A percentile compares a stretch with the other conserved stretches of the same genome.
Evolutionary conservation across 805 yeast genomes (phyloP).

Genomic region (Metschnikowia peoriensis): DNA sequence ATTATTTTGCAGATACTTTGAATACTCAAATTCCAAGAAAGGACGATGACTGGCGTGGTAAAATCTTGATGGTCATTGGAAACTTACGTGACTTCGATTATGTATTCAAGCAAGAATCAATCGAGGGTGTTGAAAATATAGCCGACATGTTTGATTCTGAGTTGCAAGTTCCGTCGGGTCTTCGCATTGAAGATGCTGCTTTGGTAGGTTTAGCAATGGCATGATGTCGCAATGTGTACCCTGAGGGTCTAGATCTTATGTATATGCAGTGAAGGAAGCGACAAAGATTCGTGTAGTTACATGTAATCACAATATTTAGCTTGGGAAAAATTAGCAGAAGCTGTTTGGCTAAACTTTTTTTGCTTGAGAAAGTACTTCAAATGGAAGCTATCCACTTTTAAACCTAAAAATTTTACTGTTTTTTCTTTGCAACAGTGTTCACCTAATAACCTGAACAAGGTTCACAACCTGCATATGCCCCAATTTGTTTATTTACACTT

Average conservation of each 20-base stretch:
- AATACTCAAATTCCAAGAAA: slow-evolving; percentile 24
- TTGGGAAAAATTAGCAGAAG: too few relatives aligned
- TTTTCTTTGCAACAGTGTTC: too few relatives aligned
- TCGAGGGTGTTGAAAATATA: slow-evolving; percentile 54
- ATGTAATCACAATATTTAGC: too few relatives aligned
- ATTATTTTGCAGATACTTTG: slow-evolving; percentile 44
- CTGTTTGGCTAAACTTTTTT: too few relatives aligned
- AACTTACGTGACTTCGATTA: slow-evolving; percentile 55
- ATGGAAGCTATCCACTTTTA: too few relatives aligned
- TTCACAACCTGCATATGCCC: too few relatives aligned
- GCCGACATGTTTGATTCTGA: slow-evolving; percentile 70
- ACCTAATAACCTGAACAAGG: too few relatives aligned
- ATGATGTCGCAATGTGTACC: neutral
- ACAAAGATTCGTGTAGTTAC: too few relatives aligned
- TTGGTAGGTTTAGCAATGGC: slow-evolving; percentile 51
- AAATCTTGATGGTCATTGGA: slow-evolving; percentile 58
- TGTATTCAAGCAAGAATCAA: slow-evolving; percentile 53
- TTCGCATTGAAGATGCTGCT: slow-evolving; percentile 69
- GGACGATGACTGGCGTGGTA: slow-evolving; percentile 18
- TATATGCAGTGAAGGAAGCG: neutral
- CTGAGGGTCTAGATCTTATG: too few relatives aligned
- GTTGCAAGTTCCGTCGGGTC: slow-evolving; percentile 50
- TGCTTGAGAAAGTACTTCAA: too few relatives aligned
- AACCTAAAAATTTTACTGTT: too few relatives aligned
- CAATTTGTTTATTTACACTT: too few relatives aligned